Evolutionary conservation across 78 protist genomes (phyloP), one percentile per base, ranked within the genome.

Genomic region (Cavenderia fasciculata): DNA sequence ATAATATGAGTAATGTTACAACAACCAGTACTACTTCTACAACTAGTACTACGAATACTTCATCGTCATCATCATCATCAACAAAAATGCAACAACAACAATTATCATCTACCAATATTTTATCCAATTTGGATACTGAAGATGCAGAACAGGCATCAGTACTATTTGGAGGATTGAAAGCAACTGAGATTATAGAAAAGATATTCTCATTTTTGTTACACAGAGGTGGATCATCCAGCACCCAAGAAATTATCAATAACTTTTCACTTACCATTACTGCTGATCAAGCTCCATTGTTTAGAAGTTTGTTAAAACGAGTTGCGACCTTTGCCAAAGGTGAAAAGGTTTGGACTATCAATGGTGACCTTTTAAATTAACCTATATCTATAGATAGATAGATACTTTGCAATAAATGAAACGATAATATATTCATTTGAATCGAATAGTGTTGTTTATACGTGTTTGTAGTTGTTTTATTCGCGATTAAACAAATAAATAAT

Each of bases 211-310:
- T 82, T n/a, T 43, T 82, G 4, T 68, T 82, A 41, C 47, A 31
- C 1, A 82, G 68, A 56, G 78, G 78, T 43, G 90, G 90, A 1
- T 69, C 76, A 12, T 74, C 73, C 0, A 68, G 71, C 5, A 82
- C 90, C 0, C 90, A 82, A 57, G n/a, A 61, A 0, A 82, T 82
- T n/a, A 68, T 82, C 12, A 69, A 82, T 12, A 68, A 82, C 29
- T 82, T 82, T 23, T 25, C 18, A 44, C 16, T 82, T 18, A 33
- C 61, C 0, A 56, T 82, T 5, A 47, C 69, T 6, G 77, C 72
- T 27, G 90, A 82, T 12, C 76, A 82, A 68, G 78, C 90, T 2
- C 90, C 90, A 29, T 51, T 82, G 7, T 82, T 82, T 46, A 49
- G 74, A 23, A 72, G 66, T 57, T 33, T 82, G 34, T 43, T 82